A percentile compares a stretch with the other conserved stretches of the same genome.
Conservation (phyloP, 352 stramenopile species). For the Phytophthora boehmeriae region DNA sequence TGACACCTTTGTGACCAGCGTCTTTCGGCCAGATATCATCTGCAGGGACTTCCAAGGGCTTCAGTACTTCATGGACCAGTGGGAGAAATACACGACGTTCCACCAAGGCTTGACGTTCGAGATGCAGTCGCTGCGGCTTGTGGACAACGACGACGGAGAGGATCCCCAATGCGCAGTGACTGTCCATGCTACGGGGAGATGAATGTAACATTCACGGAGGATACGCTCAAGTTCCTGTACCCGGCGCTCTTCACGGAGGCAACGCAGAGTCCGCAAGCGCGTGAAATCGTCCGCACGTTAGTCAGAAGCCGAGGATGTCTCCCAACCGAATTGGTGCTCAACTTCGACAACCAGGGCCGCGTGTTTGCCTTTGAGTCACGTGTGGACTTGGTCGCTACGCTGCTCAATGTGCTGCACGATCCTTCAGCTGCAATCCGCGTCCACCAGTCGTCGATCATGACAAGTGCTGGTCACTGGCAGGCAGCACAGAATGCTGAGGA, state of each 20-base stretch:
- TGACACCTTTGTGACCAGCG: conserved; percentile 39
- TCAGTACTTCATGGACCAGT: conserved; percentile 51
- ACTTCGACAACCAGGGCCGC: conserved; percentile 76
- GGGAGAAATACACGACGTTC: conserved; percentile 65
- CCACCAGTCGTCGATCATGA: conserved; percentile 41
- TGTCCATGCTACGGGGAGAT: conserved; percentile 44
- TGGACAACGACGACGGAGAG: conserved; percentile 36
- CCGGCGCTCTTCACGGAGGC: conserved; percentile 44
- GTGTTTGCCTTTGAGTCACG: conserved; percentile 82
- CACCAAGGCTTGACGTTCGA: conserved; percentile 40
- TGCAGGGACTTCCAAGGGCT: conserved; percentile 56
- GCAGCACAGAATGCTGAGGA: conserved; percentile 21
- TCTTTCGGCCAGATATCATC: conserved; percentile 42
- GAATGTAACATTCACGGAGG: conserved; percentile 41
- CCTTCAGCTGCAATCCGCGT: conserved; percentile 40
- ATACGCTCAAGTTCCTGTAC: conserved; percentile 57
- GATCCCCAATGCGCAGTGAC: conserved; percentile 33
- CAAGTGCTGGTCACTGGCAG: conserved; percentile 46
- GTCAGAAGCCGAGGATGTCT: conserved; percentile 34
- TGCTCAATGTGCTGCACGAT: conserved; percentile 43
- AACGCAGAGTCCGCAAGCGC: conserved; percentile 18
- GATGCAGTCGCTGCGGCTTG: conserved; percentile 32
- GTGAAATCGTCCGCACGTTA: conserved; percentile 30
- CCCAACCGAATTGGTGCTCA: conserved; percentile 56
- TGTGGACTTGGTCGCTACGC: conserved; percentile 48